Conservation (phyloP, 306 rosid genomes). For the Mimosa bimucronata region DNA sequence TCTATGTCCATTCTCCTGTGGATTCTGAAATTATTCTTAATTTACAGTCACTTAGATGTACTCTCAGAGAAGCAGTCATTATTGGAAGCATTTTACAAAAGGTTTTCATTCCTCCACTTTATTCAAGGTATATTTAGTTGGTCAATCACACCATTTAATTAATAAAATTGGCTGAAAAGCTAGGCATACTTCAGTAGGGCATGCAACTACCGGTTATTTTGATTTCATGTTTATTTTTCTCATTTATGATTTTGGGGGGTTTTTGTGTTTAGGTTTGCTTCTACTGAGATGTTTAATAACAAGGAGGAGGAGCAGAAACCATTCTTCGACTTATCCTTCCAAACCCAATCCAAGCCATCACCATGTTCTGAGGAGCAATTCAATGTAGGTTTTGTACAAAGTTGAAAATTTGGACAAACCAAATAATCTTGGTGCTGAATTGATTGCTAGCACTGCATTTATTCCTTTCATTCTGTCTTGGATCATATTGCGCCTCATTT, state of each 20-base stretch:
- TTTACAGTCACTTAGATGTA: constrained; percentile 79
- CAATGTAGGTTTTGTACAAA: too few species aligned
- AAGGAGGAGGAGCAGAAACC: too few species aligned
- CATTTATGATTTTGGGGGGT: too few species aligned
- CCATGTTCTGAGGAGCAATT: too few species aligned
- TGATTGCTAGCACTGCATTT: constrained; percentile 82
- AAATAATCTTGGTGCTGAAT: constrained; percentile 84
- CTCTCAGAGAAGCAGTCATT: constrained; percentile 91
- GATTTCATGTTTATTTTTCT: too few species aligned
- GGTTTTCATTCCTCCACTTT: constrained; percentile 84
- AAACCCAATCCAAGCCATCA: too few species aligned
- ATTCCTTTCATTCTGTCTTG: constrained; percentile 85
- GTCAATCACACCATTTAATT: neutral
- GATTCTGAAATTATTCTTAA: constrained; percentile 38
- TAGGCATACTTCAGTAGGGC: neutral
- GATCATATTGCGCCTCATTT: constrained; percentile 92
- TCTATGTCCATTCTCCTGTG: neutral
- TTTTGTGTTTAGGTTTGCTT: too few species aligned
- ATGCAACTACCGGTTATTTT: too few species aligned
- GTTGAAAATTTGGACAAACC: too few species aligned
- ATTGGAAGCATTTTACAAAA: constrained; percentile 87
- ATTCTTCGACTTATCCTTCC: too few species aligned
- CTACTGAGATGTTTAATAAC: too few species aligned
- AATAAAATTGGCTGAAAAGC: constrained; percentile 11
- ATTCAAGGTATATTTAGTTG: constrained; percentile 73